Evolutionary conservation across 306 rosid genomes (phyloP).

Genomic region (Cucurbita pepo): DNA sequence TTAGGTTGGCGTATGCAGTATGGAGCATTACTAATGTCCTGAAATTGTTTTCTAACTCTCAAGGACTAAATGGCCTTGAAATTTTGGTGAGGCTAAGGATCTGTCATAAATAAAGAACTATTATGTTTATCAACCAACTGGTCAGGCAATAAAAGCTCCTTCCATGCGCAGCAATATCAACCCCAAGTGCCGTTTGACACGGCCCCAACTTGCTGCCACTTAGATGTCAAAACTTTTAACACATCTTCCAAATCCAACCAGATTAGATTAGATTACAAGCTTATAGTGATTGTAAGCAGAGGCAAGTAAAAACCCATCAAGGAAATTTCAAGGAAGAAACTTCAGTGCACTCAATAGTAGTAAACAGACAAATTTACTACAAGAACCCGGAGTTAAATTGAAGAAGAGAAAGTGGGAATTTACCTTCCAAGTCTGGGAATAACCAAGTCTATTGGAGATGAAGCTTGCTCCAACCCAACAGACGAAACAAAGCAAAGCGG

Average conservation of each 20-base stretch:
- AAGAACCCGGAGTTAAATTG: neutral
- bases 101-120: neutral
- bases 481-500: constrained; percentile 43
- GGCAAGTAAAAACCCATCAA: neutral
- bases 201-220: neutral
- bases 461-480: constrained; percentile 53
- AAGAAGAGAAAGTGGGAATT: neutral
- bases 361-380: neutral
- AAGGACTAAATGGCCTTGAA: neutral
- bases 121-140: neutral
- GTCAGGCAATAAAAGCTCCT: neutral
- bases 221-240: neutral
- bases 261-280: neutral
- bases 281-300: neutral
- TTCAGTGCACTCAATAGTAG: neutral
- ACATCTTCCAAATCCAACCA: neutral
- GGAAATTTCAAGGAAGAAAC: neutral
- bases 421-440: constrained; percentile 59
- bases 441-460: constrained; percentile 36
- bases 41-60: neutral
- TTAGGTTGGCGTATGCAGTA: neutral
- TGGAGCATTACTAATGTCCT: neutral
- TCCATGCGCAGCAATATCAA: neutral
- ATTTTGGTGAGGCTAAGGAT: neutral
- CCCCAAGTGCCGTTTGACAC: neutral